Conservation (phyloP, 805 yeast species). For the Zygoascus biomembranicola region DNA sequence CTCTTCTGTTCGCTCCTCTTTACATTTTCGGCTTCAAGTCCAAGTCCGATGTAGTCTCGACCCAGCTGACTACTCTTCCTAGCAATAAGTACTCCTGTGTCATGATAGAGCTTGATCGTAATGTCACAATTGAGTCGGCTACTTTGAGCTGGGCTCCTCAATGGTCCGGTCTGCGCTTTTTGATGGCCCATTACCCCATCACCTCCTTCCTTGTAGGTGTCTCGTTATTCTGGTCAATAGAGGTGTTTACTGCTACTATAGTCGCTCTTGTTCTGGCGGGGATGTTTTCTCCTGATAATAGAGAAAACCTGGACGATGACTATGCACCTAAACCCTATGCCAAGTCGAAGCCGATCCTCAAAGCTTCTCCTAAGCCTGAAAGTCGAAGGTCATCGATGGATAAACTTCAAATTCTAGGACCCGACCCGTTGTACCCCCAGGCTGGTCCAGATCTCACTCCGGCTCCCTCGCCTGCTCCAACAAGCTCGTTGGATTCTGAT, state of each 20-base stretch:
- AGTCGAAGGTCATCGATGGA: background rate
- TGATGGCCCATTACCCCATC: conserved; percentile 22
- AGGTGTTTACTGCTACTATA: conserved; percentile 11
- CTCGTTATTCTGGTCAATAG: conserved; percentile 22
- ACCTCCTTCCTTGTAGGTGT: conserved; percentile 21
- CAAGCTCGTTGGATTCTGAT: background rate
- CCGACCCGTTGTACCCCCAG: background rate
- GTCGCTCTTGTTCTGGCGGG: conserved; percentile 8
- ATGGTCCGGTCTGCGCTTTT: conserved; percentile 27
- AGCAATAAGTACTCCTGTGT: conserved; percentile 8
- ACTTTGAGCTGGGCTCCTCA: conserved; percentile 20
- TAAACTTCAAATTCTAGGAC: background rate
- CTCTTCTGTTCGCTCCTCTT: conserved; percentile 23
- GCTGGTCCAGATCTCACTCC: background rate
- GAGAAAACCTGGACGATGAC: background rate
- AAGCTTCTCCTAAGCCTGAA: background rate
- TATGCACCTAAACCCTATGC: background rate
- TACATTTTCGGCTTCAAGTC: conserved; percentile 21
- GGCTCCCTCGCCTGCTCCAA: background rate
- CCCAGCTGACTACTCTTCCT: conserved; percentile 1
- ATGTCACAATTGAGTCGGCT: conserved; percentile 20
- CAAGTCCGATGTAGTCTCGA: background rate
- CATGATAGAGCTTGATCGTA: conserved; percentile 20
- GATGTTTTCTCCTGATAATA: background rate
- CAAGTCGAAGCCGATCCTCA: background rate